A percentile compares a stretch with the other conserved stretches of the same genome.
phyloP scores from a whole-genome alignment of 1,139 yeast genomes.

The Pichia sp. region DNA sequence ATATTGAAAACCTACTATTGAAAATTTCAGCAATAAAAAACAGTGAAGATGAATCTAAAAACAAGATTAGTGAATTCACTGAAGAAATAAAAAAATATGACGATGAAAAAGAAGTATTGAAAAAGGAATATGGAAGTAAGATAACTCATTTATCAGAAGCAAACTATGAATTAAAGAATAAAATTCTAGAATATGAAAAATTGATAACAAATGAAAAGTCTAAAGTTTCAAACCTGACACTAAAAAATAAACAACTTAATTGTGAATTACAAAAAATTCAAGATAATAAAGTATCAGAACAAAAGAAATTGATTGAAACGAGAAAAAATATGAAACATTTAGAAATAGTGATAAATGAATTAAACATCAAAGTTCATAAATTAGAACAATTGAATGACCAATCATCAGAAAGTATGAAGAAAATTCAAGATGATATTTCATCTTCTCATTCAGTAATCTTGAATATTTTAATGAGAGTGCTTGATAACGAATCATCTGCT shows the following conservation, averaged over 20 bases:
- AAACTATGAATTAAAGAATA: conserved; percentile 24
- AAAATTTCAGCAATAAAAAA: conserved; percentile 8
- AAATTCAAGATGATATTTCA: neutral
- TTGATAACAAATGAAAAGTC: neutral
- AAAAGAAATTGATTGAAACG: neutral
- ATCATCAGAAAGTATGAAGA: neutral
- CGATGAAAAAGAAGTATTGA: conserved; percentile 42
- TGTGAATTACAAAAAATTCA: neutral
- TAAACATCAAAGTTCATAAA: neutral
- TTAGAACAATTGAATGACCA: neutral
- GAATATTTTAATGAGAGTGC: conserved; percentile 1
- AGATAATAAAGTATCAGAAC: neutral
- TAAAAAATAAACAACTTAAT: neutral
- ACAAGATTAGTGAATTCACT: conserved; percentile 36
- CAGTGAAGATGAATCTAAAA: conserved; percentile 27
- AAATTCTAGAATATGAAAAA: conserved; percentile 11
- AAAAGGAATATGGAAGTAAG: conserved; percentile 14
- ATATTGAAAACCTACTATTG: conserved; percentile 36
- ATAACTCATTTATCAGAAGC: conserved; percentile 1
- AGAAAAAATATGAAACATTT: neutral
- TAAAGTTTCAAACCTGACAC: neutral
- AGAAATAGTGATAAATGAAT: neutral
- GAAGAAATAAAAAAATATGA: neutral
- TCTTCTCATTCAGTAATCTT: conserved; percentile 5
- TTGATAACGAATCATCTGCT: conserved; percentile 9